These are phyloP conservation scores for Russula sp. DNA, from an alignment of 768 basidiomycete genomes.

Conservation along the genomic window DNA sequence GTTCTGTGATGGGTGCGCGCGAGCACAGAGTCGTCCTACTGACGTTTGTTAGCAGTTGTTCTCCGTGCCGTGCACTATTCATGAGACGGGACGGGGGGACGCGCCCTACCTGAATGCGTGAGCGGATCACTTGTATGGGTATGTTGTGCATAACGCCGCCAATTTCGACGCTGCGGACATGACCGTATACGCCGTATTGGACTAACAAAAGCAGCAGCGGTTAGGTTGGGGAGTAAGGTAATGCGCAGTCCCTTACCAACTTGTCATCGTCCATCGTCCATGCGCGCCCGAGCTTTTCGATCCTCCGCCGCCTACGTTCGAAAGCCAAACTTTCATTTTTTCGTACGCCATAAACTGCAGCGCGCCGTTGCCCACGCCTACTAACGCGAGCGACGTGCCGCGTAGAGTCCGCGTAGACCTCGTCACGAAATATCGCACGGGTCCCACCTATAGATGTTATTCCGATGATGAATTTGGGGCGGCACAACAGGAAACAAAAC, in stretches of 20 bases:
- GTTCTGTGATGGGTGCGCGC: conserved; percentile 66
- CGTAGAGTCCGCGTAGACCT: conserved; percentile 77
- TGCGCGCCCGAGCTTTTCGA: conserved; percentile 54
- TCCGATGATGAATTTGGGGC: background rate
- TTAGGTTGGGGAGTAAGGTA: background rate
- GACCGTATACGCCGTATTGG: conserved; percentile 84
- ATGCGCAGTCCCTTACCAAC: conserved; percentile 50
- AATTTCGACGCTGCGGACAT: conserved; percentile 93
- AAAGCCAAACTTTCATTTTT: conserved; percentile 90
- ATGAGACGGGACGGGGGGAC: too few species aligned
- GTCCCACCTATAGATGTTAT: conserved; percentile 59
- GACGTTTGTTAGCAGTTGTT: too few species aligned
- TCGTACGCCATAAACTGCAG: conserved; percentile 97
- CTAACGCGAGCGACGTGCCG: conserved; percentile 82
- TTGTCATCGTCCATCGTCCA: conserved; percentile 80
- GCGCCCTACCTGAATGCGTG: conserved; percentile 71
- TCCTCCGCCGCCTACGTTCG: conserved; percentile 66
- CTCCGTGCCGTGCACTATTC: too few species aligned
- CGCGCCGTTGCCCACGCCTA: conserved; percentile 93
- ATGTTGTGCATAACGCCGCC: conserved; percentile 77
- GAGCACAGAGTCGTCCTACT: conserved; percentile 51
- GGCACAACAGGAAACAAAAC: too few species aligned
- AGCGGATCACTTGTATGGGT: conserved; percentile 96
- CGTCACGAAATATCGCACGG: conserved; percentile 60
- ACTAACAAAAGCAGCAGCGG: conserved; percentile 47